phyloP scores from a whole-genome alignment of 2,329 filamentous ascomycete species.

The Cladorrhinum sp. region DNA sequence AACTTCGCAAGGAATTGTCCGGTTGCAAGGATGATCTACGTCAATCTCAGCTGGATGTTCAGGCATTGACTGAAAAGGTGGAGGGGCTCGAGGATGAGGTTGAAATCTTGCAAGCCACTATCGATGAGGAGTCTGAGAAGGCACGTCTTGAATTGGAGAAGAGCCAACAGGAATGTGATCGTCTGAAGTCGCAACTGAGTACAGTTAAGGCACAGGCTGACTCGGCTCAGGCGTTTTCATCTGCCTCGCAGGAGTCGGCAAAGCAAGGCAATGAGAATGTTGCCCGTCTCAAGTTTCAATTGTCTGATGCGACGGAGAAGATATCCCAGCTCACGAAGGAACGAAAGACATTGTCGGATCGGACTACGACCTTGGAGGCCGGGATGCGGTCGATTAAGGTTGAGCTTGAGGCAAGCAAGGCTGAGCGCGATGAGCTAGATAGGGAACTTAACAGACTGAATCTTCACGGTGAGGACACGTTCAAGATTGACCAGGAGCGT shows the following conservation, averaged over 20 bases:
- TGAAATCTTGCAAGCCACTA: conserved; percentile 64
- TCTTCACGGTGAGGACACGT: conserved; percentile 56
- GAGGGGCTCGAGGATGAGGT: conserved; percentile 71
- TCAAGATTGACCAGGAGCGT: conserved; percentile 65
- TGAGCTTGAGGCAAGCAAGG: conserved; percentile 56
- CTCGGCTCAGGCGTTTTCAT: conserved; percentile 30
- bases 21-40: conserved; percentile 66
- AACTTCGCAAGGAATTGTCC: conserved; percentile 63
- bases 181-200: conserved; percentile 43
- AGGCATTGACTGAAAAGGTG: conserved; percentile 60
- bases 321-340: conserved; percentile 57
- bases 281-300: conserved; percentile 52
- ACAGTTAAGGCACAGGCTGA: conserved; percentile 30
- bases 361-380: conserved; percentile 55
- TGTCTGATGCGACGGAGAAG: conserved; percentile 57
- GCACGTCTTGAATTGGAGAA: conserved; percentile 47
- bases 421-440: conserved; percentile 66
- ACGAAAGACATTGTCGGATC: conserved; percentile 61
- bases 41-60: conserved; percentile 62
- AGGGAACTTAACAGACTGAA: conserved; percentile 55
- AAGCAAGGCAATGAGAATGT: conserved; percentile 41
- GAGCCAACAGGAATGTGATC: conserved; percentile 44
- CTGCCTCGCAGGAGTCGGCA: conserved; percentile 34
- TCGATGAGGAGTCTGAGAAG: conserved; percentile 63
- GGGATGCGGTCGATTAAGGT: conserved; percentile 59